Evolutionary conservation across 2,329 filamentous ascomycete genomes (phyloP).

Genomic region (Aspergillus phoenicis): DNA sequence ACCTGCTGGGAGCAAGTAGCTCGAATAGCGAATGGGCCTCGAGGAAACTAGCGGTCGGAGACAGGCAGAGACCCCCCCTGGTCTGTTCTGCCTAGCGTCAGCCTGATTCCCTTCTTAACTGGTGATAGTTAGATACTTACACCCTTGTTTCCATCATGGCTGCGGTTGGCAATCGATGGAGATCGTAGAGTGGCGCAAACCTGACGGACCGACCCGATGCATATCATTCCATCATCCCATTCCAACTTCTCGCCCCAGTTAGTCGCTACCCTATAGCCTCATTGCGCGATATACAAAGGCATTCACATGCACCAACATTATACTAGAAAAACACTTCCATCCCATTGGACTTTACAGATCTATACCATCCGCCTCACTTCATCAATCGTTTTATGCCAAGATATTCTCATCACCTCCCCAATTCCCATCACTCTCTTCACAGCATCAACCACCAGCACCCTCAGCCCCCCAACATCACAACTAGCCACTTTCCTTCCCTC

Average conservation of each 20-base stretch:
- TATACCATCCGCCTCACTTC: neutral
- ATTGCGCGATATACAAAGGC: neutral
- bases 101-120: too few species aligned
- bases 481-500: constrained; percentile 25
- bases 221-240: neutral
- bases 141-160: too few species aligned
- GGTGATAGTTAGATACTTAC: too few species aligned
- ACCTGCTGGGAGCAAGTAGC: too few species aligned
- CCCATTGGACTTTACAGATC: neutral
- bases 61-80: neutral
- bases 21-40: too few species aligned
- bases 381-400: accelerated
- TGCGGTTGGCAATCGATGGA: neutral
- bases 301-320: neutral
- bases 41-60: neutral
- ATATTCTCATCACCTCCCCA: too few species aligned
- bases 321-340: neutral
- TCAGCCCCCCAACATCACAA: too few species aligned
- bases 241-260: neutral
- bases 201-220: constrained; percentile 5
- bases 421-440: too few species aligned
- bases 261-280: neutral
- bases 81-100: neutral
- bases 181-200: neutral
- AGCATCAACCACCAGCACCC: too few species aligned